A percentile compares a stretch with the other conserved stretches of the same genome.
Conservation (phyloP, 2,329 filamentous ascomycete species). For the Phaeosphaeriaceae sp. region DNA sequence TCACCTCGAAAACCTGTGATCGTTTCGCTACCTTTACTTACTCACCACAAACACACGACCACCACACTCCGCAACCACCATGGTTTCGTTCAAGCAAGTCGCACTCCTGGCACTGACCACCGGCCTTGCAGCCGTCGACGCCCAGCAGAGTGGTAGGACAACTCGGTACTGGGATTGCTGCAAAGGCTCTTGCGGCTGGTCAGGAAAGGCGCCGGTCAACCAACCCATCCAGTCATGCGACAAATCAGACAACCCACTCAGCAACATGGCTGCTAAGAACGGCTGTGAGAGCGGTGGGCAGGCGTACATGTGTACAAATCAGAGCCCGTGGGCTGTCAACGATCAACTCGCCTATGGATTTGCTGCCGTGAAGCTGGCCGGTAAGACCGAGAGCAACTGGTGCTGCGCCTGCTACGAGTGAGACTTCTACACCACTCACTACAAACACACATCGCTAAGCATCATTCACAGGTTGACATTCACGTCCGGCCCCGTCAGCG, state of each 20-base stretch:
- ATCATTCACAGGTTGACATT: constrained; percentile 58
- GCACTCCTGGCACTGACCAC: constrained; percentile 34
- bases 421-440: neutral
- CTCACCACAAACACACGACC: neutral
- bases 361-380: constrained; percentile 66
- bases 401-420: constrained; percentile 71
- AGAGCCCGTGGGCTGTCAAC: constrained; percentile 68
- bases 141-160: constrained; percentile 40
- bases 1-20: neutral
- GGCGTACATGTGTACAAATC: constrained; percentile 66
- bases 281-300: constrained; percentile 64
- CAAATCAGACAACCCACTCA: constrained; percentile 62
- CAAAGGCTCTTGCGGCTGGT: constrained; percentile 71
- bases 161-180: constrained; percentile 66
- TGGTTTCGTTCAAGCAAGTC: constrained; percentile 39
- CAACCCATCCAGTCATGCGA: constrained; percentile 63
- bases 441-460: constrained; percentile 6
- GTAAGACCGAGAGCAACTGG: constrained; percentile 62
- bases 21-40: too few relatives aligned
- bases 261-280: constrained; percentile 56
- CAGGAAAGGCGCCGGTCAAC: constrained; percentile 62
- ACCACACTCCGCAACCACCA: constrained; percentile 11
- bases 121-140: constrained; percentile 34
- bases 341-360: constrained; percentile 69
- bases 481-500: constrained; percentile 61